Evolutionary conservation across 768 basidiomycete genomes (phyloP).

Genomic region (Amyloporia xantha): DNA sequence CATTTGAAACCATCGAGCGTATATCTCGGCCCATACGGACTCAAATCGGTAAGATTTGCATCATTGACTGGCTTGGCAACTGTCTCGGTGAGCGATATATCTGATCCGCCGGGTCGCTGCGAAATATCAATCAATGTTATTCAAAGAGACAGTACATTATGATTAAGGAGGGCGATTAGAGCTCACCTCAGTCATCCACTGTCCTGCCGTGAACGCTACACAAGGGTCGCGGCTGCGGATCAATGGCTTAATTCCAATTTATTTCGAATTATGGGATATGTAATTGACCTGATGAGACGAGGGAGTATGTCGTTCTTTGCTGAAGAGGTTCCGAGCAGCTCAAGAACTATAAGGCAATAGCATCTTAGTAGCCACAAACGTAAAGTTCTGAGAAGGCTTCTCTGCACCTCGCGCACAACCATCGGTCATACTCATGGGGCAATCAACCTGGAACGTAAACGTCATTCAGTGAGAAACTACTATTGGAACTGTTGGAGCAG

Average conservation of each 20-base stretch:
- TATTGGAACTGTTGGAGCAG: neutral
- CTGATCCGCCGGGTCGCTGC: slow-evolving; percentile 67
- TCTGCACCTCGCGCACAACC: slow-evolving; percentile 59
- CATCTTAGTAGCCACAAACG: too few species aligned
- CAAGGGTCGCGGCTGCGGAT: slow-evolving; percentile 50
- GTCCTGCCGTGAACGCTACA: slow-evolving; percentile 63
- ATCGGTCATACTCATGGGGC: slow-evolving; percentile 77
- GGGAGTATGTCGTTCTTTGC: slow-evolving; percentile 56
- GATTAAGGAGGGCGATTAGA: slow-evolving; percentile 1
- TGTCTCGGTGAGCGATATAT: slow-evolving; percentile 70
- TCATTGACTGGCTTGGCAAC: slow-evolving; percentile 34
- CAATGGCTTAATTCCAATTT: neutral
- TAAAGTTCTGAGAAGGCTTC: too few species aligned
- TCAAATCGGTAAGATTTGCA: neutral
- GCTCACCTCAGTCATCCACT: slow-evolving; percentile 78
- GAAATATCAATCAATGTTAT: neutral
- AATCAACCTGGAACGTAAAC: slow-evolving; percentile 43
- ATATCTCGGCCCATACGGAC: slow-evolving; percentile 45
- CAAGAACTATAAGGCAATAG: too few species aligned
- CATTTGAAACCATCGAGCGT: slow-evolving; percentile 69
- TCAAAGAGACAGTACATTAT: too few species aligned
- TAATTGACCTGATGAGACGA: slow-evolving; percentile 50
- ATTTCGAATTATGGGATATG: neutral
- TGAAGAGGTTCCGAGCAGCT: slow-evolving; percentile 51
- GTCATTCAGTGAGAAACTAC: neutral